Evolutionary conservation across 345 rosid species (phyloP).

Genomic region (Lumnitzera racemosa): DNA sequence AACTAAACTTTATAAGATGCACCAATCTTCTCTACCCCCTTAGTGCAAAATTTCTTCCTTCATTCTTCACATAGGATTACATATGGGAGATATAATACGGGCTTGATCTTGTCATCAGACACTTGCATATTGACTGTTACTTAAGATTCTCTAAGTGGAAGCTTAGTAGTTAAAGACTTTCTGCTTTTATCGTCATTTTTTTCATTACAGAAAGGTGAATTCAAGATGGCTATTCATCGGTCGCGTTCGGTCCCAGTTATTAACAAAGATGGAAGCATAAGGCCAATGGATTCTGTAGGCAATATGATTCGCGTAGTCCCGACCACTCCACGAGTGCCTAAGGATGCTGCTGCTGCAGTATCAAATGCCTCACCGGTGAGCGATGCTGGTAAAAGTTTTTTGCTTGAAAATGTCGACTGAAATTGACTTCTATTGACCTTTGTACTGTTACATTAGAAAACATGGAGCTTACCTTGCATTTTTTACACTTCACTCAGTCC

Average conservation of each 20-base stretch:
- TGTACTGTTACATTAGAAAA: no score
- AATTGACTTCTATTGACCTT: no score
- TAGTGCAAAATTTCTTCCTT: no score
- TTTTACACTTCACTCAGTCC: no score
- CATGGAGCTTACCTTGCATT: no score
- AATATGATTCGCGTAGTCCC: constrained; percentile 66
- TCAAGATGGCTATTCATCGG: constrained; percentile 53
- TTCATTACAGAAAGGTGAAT: constrained; percentile 51
- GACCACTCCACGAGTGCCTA: constrained; percentile 34
- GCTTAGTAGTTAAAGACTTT: background rate
- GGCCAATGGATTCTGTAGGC: constrained; percentile 30
- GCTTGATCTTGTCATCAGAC: no score
- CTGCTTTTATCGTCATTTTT: constrained; percentile 14
- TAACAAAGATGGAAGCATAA: constrained; percentile 46
- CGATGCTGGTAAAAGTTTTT: constrained; percentile 36
- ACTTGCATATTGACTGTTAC: no score
- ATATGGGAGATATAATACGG: no score
- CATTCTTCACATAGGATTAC: no score
- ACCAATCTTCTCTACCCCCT: no score
- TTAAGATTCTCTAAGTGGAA: no score
- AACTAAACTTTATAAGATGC: no score
- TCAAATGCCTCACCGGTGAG: constrained; percentile 22
- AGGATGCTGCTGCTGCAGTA: constrained; percentile 17
- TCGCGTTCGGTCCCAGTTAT: constrained; percentile 81
- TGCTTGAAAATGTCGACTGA: background rate